Evolutionary conservation across 164 flowering plant genomes (phyloP).

Genomic region (Tetrastigma voinierianum): DNA sequence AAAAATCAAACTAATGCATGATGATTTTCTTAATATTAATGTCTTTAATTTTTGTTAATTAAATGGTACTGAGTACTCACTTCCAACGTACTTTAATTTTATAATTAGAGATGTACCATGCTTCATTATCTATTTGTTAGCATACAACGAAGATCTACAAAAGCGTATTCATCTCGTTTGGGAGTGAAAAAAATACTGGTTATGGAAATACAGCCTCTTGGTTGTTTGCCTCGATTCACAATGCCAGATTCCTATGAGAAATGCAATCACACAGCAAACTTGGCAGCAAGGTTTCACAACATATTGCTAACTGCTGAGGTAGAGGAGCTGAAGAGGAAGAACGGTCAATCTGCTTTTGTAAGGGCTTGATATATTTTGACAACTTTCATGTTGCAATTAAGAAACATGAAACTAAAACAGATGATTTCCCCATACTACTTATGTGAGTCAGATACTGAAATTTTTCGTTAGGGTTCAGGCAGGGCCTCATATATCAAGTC

Average conservation of each 20-base stretch:
- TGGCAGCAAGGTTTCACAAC: slow-evolving; percentile 5
- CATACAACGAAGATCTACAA: too few relatives aligned
- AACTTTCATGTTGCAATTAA: neutral
- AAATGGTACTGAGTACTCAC: too few relatives aligned
- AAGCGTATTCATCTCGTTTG: slow-evolving; percentile 6
- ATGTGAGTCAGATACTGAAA: slow-evolving; percentile 5
- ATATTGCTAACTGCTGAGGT: slow-evolving; percentile 1
- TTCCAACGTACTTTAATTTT: neutral
- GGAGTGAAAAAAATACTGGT: slow-evolving; percentile 11
- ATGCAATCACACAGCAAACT: slow-evolving; percentile 6
- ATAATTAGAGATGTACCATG: neutral
- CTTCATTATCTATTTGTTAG: neutral
- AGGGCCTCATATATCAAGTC: too few relatives aligned
- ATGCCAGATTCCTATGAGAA: neutral
- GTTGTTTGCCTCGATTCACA: slow-evolving; percentile 13
- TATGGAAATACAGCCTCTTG: slow-evolving; percentile 9
- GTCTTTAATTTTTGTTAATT: too few relatives aligned
- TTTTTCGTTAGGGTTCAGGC: too few relatives aligned
- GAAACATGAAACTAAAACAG: neutral
- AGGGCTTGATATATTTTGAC: neutral
- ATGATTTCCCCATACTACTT: slow-evolving; percentile 2
- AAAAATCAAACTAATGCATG: neutral
- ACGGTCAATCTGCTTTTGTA: neutral
- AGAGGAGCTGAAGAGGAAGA: neutral
- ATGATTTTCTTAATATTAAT: neutral